phyloP scores from a whole-genome alignment of 2,329 filamentous ascomycete genomes.

The Fusarium veterinarium region DNA sequence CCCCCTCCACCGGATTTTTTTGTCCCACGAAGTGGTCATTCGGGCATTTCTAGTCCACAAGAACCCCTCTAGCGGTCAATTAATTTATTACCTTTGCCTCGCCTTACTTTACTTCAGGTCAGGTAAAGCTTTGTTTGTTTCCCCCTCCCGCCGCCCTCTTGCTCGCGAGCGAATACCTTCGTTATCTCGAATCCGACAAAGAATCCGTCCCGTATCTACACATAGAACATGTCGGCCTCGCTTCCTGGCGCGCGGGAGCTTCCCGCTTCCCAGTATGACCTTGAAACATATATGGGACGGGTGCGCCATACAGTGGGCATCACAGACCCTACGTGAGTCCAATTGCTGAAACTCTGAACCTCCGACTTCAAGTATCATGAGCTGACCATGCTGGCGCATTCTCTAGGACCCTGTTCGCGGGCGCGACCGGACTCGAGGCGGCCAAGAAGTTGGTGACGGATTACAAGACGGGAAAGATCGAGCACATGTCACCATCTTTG shows the following conservation, averaged over 20 bases:
- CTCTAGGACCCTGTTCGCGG: constrained; percentile 86
- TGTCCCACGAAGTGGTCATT: constrained; percentile 35
- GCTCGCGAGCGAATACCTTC: constrained; percentile 4
- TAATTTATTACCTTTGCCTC: not conserved
- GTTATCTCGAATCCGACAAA: constrained; percentile 18
- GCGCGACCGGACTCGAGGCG: constrained; percentile 80
- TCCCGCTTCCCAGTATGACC: constrained; percentile 90
- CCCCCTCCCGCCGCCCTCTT: constrained; percentile 7
- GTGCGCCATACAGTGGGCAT: constrained; percentile 90
- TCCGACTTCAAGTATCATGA: not conserved
- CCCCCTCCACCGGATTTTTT: constrained; percentile 33
- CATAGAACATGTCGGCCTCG: constrained; percentile 69
- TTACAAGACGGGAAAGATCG: constrained; percentile 87
- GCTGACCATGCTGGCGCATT: constrained; percentile 19
- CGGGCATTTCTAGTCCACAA: constrained; percentile 31
- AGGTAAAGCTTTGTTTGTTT: not conserved
- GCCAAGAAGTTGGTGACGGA: constrained; percentile 84
- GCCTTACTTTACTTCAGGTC: not conserved
- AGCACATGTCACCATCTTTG: constrained; percentile 86
- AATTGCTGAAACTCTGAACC: not conserved
- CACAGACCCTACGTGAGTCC: constrained; percentile 91
- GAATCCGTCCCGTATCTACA: constrained; percentile 8
- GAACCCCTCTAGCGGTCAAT: constrained; percentile 26
- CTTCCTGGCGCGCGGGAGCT: constrained; percentile 80
- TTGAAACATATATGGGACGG: constrained; percentile 93